Percentiles rank a stretch among this genome's conserved stretches.
These are phyloP conservation scores for Urochloa ruziziensis DNA, from an alignment of 176 grass and related monocot species.

Conservation along the genomic window DNA sequence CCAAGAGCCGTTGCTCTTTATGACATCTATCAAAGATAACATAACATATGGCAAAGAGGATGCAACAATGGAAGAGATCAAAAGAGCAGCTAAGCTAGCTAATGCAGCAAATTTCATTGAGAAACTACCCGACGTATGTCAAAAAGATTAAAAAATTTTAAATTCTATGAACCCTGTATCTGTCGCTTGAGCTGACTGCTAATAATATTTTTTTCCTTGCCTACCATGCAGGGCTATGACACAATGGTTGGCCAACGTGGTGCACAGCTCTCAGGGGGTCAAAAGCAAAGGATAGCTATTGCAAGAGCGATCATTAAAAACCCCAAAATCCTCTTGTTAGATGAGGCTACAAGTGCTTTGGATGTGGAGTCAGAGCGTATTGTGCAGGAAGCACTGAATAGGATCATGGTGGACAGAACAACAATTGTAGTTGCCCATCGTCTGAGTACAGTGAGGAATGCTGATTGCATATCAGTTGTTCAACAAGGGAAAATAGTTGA, in stretches of 20 bases:
- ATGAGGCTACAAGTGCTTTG: conserved; percentile 88
- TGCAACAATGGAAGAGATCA: conserved; percentile 71
- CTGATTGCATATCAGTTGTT: conserved; percentile 70
- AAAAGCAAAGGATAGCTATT: conserved; percentile 85
- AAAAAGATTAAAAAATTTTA: not conserved
- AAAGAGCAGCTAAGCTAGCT: conserved; percentile 57
- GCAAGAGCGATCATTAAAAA: conserved; percentile 84
- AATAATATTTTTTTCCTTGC: conserved; percentile 30
- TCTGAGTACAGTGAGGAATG: conserved; percentile 71
- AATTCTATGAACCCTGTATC: not conserved
- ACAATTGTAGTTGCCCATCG: conserved; percentile 79
- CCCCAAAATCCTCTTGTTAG: conserved; percentile 75
- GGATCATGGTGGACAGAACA: conserved; percentile 73
- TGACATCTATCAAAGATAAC: conserved; percentile 81
- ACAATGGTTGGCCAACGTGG: conserved; percentile 86
- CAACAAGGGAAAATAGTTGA: conserved; percentile 78
- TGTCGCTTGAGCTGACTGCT: not conserved
- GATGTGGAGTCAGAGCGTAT: conserved; percentile 72
- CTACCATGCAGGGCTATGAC: conserved; percentile 57
- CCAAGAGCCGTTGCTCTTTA: conserved; percentile 82
- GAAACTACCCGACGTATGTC: conserved; percentile 66
- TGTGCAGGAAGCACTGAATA: conserved; percentile 73
- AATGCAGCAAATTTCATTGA: conserved; percentile 84
- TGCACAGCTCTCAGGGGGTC: conserved; percentile 75
- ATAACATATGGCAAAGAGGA: conserved; percentile 81